A percentile compares a stretch with the other conserved stretches of the same genome.
Conservation (phyloP, 2,329 filamentous ascomycete species). For the Amauroascus niger region DNA sequence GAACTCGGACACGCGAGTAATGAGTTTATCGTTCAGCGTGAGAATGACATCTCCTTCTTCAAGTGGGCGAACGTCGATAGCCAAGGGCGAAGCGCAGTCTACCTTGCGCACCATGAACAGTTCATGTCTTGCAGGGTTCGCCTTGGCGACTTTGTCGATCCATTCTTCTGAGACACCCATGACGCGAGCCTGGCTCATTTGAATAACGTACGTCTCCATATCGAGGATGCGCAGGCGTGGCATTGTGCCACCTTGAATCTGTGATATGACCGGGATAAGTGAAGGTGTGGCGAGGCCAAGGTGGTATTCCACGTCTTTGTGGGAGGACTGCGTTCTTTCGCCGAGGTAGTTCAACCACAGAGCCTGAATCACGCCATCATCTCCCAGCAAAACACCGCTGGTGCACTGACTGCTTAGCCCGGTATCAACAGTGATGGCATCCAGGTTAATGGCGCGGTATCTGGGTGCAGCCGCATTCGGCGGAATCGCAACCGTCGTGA, state of each 20-base stretch:
- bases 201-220: conserved; percentile 87
- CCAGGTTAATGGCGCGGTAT: conserved; percentile 89
- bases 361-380: conserved; percentile 87
- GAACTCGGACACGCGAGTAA: conserved; percentile 84
- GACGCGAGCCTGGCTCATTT: conserved; percentile 92
- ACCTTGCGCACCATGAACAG: conserved; percentile 98
- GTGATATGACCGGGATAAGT: conserved; percentile 74
- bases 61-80: conserved; percentile 50
- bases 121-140: conserved; percentile 87
- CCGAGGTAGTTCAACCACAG: conserved; percentile 96
- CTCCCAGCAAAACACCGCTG: conserved; percentile 80
- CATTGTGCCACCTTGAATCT: conserved; percentile 65
- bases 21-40: conserved; percentile 80
- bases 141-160: conserved; percentile 80
- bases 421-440: conserved; percentile 94
- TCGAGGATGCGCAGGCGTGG: conserved; percentile 84
- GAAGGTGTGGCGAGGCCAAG: conserved; percentile 83
- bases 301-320: conserved; percentile 93
- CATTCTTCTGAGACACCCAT: conserved; percentile 96
- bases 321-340: conserved; percentile 65
- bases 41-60: conserved; percentile 88
- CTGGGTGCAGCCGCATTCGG: conserved; percentile 84
- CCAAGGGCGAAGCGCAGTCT: conserved; percentile 47
- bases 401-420: conserved; percentile 84
- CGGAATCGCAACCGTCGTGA: conserved; percentile 92